phyloP scores from a whole-genome alignment of 1,284 basidiomycete species.

The Heterobasidion parviporum region DNA sequence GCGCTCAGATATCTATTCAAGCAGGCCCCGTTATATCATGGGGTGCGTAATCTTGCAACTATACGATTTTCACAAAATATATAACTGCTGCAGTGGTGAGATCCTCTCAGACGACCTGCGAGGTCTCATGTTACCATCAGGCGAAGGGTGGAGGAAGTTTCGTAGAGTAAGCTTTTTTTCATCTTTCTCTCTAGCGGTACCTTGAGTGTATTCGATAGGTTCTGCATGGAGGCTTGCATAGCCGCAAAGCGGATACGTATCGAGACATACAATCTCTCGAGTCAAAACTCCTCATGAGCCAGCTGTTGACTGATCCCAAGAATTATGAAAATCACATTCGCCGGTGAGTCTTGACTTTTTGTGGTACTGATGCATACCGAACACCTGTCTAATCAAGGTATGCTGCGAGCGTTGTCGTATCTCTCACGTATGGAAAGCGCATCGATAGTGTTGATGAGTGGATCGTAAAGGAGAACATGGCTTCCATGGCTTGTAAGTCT shows the following conservation, averaged over 20 bases:
- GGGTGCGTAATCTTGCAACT: slow-evolving; percentile 14
- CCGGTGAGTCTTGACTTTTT: slow-evolving; percentile 18
- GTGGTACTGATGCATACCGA: not conserved
- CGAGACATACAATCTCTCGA: slow-evolving; percentile 43
- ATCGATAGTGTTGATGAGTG: slow-evolving; percentile 37
- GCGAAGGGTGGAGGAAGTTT: slow-evolving; percentile 40
- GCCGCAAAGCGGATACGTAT: slow-evolving; percentile 33
- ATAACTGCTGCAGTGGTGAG: slow-evolving; percentile 25
- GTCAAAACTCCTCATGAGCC: slow-evolving; percentile 34
- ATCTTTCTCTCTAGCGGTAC: not conserved
- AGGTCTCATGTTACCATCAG: slow-evolving; percentile 39
- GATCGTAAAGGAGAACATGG: slow-evolving; percentile 36
- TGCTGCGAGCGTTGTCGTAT: slow-evolving; percentile 38
- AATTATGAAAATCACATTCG: slow-evolving; percentile 35
- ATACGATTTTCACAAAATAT: not conserved
- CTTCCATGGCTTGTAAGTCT: slow-evolving; percentile 32
- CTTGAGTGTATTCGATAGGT: slow-evolving; percentile 21
- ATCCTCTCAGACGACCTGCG: slow-evolving; percentile 40
- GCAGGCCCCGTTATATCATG: slow-evolving; percentile 41
- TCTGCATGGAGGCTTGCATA: slow-evolving; percentile 36
- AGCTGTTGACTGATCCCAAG: slow-evolving; percentile 31
- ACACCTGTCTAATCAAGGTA: slow-evolving; percentile 20
- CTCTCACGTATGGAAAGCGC: slow-evolving; percentile 37
- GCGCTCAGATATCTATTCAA: slow-evolving; percentile 40
- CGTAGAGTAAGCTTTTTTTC: slow-evolving; percentile 28